Evolutionary conservation across 2,329 filamentous ascomycete species (phyloP), one percentile per base, ranked within the genome.

Genomic region (Bipolaris bicolor): DNA sequence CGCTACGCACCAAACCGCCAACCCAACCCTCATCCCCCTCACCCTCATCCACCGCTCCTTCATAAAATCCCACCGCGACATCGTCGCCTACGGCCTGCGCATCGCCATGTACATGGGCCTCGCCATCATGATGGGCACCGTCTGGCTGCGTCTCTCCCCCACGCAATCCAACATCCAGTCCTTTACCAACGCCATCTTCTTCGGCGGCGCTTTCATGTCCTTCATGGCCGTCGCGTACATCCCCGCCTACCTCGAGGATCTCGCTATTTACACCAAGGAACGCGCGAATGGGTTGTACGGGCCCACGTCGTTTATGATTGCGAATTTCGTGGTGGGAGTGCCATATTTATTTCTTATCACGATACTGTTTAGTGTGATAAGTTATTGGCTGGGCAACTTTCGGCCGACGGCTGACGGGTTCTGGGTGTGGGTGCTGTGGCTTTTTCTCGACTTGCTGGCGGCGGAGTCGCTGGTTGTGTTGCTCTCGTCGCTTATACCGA

Each of bases 71-170:
- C 90, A 93, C 74, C 87, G 92, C 24, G 92, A 96, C 71, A 83
- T 96, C 6, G 86, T 96, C 49, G 91, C 88, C 0, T 96, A 96
- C 69, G 90, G 89, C 0, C 91, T 95, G 64, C 86, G 92, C 3
- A 82, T 95, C 40, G 88, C 84, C 39, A 96, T 96, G 91, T 95
- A 96, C 75, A 81, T 88, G 58, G 86, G 85, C 77, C 81, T 96
- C 15, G 91, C 91, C 1, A 85, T 95, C 65, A 88, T 95, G 85
- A 92, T 94, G 88, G 91, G 92, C 5, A 96, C 92, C 0, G 90
- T 96, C 11, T 96, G 90, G 88, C 79, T 96, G 13, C 86, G 91
- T 5, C 81, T 96, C 2, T 78, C 83, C 3, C 82, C 88, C 0
- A 79, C 82, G 0, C 91, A 96, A 71, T 79, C 83, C 54, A 89